These are phyloP conservation scores for Lipomyces mesembrius DNA, from an alignment of 805 yeast species.

Conservation along the genomic window DNA sequence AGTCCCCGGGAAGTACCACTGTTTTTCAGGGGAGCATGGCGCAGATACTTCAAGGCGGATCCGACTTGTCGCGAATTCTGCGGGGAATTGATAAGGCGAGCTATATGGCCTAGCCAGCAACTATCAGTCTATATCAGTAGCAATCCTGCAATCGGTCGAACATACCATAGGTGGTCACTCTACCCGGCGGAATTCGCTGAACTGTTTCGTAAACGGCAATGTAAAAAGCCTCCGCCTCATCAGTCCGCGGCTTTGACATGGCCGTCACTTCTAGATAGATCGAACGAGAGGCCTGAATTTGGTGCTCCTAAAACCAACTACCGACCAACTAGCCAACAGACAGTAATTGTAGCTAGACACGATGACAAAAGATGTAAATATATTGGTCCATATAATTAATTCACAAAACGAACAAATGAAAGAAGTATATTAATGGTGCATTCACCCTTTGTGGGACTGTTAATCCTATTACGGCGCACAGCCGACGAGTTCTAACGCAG, in stretches of 20 bases:
- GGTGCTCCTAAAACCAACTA: no score
- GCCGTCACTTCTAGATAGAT: background rate
- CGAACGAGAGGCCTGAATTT: no score
- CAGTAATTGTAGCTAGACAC: background rate
- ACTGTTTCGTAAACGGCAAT: conserved; percentile 62
- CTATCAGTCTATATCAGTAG: background rate
- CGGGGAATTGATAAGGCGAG: conserved; percentile 64
- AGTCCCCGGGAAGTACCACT: conserved; percentile 15
- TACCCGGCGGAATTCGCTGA: conserved; percentile 61
- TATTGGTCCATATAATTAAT: background rate
- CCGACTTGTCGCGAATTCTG: conserved; percentile 77
- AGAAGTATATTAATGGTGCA: no score
- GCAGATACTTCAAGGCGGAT: conserved; percentile 62
- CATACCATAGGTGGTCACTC: conserved; percentile 69
- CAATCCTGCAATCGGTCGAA: conserved; percentile 5
- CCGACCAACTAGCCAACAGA: background rate
- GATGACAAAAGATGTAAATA: no score
- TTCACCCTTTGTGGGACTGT: no score
- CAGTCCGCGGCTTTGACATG: conserved; percentile 32
- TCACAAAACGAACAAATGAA: background rate
- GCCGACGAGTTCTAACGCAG: no score
- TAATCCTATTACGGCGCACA: no score
- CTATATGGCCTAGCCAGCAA: conserved; percentile 60
- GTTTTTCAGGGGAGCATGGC: background rate
- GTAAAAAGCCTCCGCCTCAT: conserved; percentile 63